Conservation (phyloP, 2,329 filamentous ascomycete species). For the Periconia sp. region DNA sequence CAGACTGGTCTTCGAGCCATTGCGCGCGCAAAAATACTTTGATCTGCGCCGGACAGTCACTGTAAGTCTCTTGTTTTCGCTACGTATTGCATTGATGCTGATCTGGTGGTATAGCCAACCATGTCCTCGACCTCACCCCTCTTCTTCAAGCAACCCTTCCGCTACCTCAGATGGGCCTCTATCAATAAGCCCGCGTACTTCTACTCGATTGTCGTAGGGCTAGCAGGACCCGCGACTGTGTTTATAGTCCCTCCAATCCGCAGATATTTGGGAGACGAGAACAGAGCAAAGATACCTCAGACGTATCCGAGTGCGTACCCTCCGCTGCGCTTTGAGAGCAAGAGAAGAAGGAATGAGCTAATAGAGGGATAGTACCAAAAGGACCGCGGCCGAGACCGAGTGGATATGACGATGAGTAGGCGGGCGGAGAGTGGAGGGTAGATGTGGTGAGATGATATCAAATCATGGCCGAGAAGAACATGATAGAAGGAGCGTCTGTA, state of each 20-base stretch:
- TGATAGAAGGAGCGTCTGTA: neutral
- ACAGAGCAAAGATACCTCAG: constrained; percentile 72
- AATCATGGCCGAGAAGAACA: neutral
- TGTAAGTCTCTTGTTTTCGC: neutral
- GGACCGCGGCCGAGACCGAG: constrained; percentile 52
- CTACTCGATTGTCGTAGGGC: constrained; percentile 80
- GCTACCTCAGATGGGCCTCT: constrained; percentile 86
- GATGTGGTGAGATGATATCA: neutral
- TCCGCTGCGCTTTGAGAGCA: neutral
- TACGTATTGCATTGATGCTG: neutral
- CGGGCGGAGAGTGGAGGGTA: too few relatives aligned
- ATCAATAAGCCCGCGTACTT: constrained; percentile 91
- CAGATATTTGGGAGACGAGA: constrained; percentile 72
- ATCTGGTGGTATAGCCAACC: constrained; percentile 26
- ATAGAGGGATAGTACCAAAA: constrained; percentile 50
- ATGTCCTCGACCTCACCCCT: constrained; percentile 66
- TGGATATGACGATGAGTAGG: constrained; percentile 53
- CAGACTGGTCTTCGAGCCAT: constrained; percentile 21
- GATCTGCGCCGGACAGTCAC: constrained; percentile 1
- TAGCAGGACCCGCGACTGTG: constrained; percentile 72
- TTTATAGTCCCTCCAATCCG: constrained; percentile 76
- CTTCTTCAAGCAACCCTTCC: constrained; percentile 85
- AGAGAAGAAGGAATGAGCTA: neutral
- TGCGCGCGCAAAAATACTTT: constrained; percentile 11
- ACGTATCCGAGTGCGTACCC: constrained; percentile 85